Evolutionary conservation across 768 basidiomycete species (phyloP).

Genomic region (Ramaria sp.): DNA sequence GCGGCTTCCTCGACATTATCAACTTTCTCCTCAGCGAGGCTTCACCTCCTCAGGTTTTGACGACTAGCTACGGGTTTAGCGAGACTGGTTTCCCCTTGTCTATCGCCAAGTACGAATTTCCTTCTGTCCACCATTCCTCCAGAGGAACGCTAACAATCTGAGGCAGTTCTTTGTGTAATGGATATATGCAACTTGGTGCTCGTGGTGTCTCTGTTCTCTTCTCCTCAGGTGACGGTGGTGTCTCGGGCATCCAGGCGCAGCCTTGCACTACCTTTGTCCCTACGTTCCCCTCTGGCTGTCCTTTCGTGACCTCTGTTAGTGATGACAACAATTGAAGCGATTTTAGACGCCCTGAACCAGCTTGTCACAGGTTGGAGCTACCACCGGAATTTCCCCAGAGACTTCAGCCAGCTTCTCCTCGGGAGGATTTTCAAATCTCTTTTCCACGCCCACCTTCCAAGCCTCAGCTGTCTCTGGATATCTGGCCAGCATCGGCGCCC

Average conservation of each 20-base stretch:
- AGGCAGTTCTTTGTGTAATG: conserved; percentile 12
- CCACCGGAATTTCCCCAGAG: conserved; percentile 18
- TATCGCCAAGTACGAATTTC: conserved; percentile 1
- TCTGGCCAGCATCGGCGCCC: conserved; percentile 16
- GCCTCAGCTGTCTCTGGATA: conserved; percentile 12
- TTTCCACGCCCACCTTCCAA: conserved; percentile 18
- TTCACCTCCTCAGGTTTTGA: conserved; percentile 9
- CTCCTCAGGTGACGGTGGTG: conserved; percentile 18
- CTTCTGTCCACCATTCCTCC: background rate
- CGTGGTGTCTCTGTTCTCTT: conserved; percentile 12
- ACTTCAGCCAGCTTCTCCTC: conserved; percentile 17
- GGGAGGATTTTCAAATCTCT: conserved; percentile 22
- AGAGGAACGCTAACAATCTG: background rate
- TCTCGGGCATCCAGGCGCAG: conserved; percentile 8
- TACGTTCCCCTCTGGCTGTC: conserved; percentile 13
- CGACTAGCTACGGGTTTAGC: conserved; percentile 7
- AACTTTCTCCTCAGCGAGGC: conserved; percentile 12
- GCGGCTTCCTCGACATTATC: conserved; percentile 18
- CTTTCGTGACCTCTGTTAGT: background rate
- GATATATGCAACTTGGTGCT: conserved; percentile 11
- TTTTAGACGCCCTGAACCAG: background rate
- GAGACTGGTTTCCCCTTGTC: background rate
- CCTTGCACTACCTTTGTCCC: conserved; percentile 12
- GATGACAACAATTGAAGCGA: background rate
- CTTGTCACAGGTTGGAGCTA: conserved; percentile 13